Base-by-base conservation (phyloP, 352 stramenopile species). In the Thalassiosira livingstoniorum region DNA sequence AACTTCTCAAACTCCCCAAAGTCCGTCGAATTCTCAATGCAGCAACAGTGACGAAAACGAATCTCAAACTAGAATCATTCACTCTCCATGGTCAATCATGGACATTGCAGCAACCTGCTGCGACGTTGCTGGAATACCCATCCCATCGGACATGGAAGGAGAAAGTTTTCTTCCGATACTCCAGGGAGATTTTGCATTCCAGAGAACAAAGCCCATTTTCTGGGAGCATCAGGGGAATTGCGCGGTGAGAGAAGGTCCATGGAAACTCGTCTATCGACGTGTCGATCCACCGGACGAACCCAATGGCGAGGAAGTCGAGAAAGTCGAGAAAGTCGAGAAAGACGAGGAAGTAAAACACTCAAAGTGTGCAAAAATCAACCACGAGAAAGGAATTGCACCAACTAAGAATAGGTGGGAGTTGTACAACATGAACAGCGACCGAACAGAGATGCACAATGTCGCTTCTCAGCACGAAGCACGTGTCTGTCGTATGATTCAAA, bases 191-290 rank as follows among this genome's bases (percentile, higher is more conserved):
- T 29, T 66, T 15, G 21, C 35, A 29, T 23, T 64, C 2, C 43
- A 32, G 37, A 61, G 80, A 13, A 43, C 47, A 35, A 75, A 61
- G 13, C 76, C 81, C 29, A 83, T 87, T 2, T 87, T 87, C 55
- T 87, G 81, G 81, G 81, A 87, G 54, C 81, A 87, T 37, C 80
- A 87, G 68, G 80, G 80, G 25, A 87, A 87, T 66, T 70, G 81
- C 42, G 81, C 81, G 51, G 76, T 87, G 21, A 27, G 81, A 39
- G 43, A 79, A 37, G 81, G 76, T 31, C 29, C 55, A 47, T 87
- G 81, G 81, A 87, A 87, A 64, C 70, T 85, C 10, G 81, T 87
- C n/a, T 77, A 82, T 34, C 60, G 65, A 68, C 73, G 79, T 69
- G 68, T 35, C 34, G 66, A 83, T 18, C 31, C 43, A n/a, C 58